Percentiles rank a stretch among this genome's conserved stretches.
These are phyloP conservation scores for Pistacia vera DNA, from an alignment of 345 rosid genomes.

Conservation along the genomic window DNA sequence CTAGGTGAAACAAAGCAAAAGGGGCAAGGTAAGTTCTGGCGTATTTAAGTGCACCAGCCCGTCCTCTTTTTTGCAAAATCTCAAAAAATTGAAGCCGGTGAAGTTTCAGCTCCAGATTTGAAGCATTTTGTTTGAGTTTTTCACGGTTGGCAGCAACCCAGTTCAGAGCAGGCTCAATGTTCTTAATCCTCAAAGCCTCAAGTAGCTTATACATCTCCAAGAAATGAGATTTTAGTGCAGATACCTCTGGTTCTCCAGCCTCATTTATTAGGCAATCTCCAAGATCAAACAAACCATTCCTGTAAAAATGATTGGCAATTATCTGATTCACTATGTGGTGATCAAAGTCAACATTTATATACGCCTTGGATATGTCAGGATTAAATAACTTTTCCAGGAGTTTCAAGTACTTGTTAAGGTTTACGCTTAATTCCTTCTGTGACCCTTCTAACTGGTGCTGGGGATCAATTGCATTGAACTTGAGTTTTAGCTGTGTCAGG, in stretches of 20 bases:
- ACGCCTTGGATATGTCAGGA: slow-evolving; percentile 73
- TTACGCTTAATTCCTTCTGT: slow-evolving; percentile 55
- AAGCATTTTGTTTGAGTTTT: slow-evolving; percentile 49
- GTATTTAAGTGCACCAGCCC: slow-evolving; percentile 54
- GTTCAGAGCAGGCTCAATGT: slow-evolving; percentile 71
- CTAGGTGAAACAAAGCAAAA: slow-evolving; percentile 37
- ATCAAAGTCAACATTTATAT: slow-evolving; percentile 66
- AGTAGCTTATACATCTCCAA: slow-evolving; percentile 55
- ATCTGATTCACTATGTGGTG: slow-evolving; percentile 55
- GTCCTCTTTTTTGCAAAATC: slow-evolving; percentile 55
- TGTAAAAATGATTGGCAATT: slow-evolving; percentile 66
- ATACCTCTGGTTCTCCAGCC: slow-evolving; percentile 52
- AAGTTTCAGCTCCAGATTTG: slow-evolving; percentile 64
- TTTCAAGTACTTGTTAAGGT: slow-evolving; percentile 58
- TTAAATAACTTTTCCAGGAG: slow-evolving; percentile 55
- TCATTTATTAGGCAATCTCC: slow-evolving; percentile 75
- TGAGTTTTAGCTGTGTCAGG: slow-evolving; percentile 50
- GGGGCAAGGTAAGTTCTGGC: slow-evolving; percentile 55
- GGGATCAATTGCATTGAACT: slow-evolving; percentile 49
- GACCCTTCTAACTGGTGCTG: slow-evolving; percentile 55
- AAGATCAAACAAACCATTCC: slow-evolving; percentile 73
- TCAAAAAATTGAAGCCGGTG: slow-evolving; percentile 59
- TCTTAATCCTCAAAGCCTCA: slow-evolving; percentile 53
- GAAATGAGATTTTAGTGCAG: slow-evolving; percentile 47
- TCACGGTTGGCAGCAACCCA: slow-evolving; percentile 62